Conservation (phyloP, 306 rosid genomes). For the Acacia crassicarpa region DNA sequence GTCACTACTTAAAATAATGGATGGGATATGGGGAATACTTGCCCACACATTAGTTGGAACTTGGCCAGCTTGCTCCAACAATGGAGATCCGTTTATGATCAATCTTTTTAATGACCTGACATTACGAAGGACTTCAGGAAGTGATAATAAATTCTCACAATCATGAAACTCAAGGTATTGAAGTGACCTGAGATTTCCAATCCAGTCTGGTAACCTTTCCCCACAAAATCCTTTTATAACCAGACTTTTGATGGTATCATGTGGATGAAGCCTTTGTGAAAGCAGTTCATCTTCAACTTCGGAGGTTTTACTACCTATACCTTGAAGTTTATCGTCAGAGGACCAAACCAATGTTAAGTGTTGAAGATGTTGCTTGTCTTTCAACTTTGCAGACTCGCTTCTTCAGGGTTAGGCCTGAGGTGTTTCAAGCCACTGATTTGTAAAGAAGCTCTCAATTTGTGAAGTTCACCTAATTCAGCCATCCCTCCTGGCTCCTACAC, state of each 20-base stretch:
- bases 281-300: neutral
- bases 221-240: neutral
- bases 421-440: neutral
- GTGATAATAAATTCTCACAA: neutral
- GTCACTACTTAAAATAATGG: neutral
- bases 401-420: neutral
- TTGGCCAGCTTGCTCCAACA: neutral
- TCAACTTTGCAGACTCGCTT: neutral
- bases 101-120: neutral
- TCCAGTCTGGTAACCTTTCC: neutral
- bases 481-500: constrained; percentile 1
- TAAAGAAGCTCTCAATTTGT: neutral
- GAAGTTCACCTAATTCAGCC: neutral
- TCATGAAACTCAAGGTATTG: neutral
- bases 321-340: neutral
- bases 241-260: neutral
- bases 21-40: neutral
- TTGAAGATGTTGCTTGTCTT: neutral
- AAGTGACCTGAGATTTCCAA: neutral
- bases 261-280: neutral
- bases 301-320: neutral
- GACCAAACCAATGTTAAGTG: neutral
- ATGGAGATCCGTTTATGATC: neutral
- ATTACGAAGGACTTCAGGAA: neutral
- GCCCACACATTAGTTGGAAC: neutral